A percentile compares a stretch with the other conserved stretches of the same genome.
phyloP scores from a whole-genome alignment of 495 filamentous ascomycete genomes.

The Aspergillus wentii region DNA sequence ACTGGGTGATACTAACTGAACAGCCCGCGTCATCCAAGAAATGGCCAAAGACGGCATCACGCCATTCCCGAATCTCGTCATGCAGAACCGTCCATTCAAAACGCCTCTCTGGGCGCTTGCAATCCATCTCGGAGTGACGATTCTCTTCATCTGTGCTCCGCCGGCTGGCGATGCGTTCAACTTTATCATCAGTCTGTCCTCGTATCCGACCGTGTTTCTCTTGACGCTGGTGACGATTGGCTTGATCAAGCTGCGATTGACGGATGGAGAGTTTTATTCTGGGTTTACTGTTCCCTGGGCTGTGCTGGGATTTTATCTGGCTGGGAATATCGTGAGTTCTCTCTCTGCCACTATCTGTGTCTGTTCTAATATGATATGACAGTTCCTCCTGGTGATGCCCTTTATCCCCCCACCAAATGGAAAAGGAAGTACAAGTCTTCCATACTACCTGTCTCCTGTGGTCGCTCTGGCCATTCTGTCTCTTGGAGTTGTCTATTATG shows the following conservation, averaged over 20 bases:
- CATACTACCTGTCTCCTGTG: conserved; percentile 34
- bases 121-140: conserved; percentile 56
- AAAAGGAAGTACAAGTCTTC: conserved; percentile 29
- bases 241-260: conserved; percentile 18
- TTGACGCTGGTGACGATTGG: conserved; percentile 16
- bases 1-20: not conserved
- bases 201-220: conserved; percentile 39
- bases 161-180: conserved; percentile 57
- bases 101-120: conserved; percentile 56
- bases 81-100: conserved; percentile 60
- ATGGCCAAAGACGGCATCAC: conserved; percentile 62
- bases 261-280: conserved; percentile 4
- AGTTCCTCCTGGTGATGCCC: conserved; percentile 32
- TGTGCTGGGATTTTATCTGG: conserved; percentile 18
- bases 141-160: conserved; percentile 57
- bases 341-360: not conserved
- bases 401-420: conserved; percentile 31
- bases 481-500: conserved; percentile 27
- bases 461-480: conserved; percentile 30
- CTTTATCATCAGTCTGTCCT: conserved; percentile 62
- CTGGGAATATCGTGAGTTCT: conserved; percentile 16
- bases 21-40: conserved; percentile 61
- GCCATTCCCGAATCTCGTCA: conserved; percentile 55
- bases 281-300: conserved; percentile 19
- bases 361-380: not conserved